phyloP scores from a whole-genome alignment of 1,284 basidiomycete species.

The Vanrija pseudolonga region DNA sequence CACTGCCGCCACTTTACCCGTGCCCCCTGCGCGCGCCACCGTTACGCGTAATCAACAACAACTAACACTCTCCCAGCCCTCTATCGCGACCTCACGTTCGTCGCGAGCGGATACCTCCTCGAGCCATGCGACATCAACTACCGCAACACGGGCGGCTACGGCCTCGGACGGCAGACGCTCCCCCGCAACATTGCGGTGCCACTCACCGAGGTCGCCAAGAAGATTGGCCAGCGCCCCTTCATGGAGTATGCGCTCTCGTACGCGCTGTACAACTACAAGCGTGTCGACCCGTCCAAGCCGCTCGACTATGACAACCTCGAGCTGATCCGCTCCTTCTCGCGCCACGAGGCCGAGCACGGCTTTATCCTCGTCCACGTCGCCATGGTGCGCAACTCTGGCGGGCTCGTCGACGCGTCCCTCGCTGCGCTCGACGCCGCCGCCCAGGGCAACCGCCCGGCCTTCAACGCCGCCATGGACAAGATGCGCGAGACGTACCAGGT shows the following conservation, averaged over 20 bases:
- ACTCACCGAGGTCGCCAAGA: slow-evolving; percentile 11
- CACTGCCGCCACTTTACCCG: no score
- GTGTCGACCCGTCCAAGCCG: slow-evolving; percentile 7
- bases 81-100: slow-evolving; percentile 21
- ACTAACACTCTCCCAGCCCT: slow-evolving; percentile 5
- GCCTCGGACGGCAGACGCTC: slow-evolving; percentile 17
- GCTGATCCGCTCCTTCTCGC: slow-evolving; percentile 20
- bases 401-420: slow-evolving; percentile 8
- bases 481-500: slow-evolving; percentile 12
- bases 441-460: slow-evolving; percentile 10
- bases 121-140: slow-evolving; percentile 20
- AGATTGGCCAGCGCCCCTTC: slow-evolving; percentile 19
- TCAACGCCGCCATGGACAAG: slow-evolving; percentile 12
- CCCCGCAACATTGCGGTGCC: slow-evolving; percentile 20
- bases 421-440: slow-evolving; percentile 13
- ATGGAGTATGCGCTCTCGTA: slow-evolving; percentile 24
- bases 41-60: no score
- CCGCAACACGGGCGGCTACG: slow-evolving; percentile 16
- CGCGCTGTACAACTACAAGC: slow-evolving; percentile 21
- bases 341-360: slow-evolving; percentile 18
- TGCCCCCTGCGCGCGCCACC: no score
- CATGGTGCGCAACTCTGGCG: slow-evolving; percentile 19
- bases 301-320: slow-evolving; percentile 19
- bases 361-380: slow-evolving; percentile 22
- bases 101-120: slow-evolving; percentile 17